A percentile compares a stretch with the other conserved stretches of the same genome.
Conservation (phyloP, 352 stramenopile genomes). For the Thraustochytrium sp. region DNA sequence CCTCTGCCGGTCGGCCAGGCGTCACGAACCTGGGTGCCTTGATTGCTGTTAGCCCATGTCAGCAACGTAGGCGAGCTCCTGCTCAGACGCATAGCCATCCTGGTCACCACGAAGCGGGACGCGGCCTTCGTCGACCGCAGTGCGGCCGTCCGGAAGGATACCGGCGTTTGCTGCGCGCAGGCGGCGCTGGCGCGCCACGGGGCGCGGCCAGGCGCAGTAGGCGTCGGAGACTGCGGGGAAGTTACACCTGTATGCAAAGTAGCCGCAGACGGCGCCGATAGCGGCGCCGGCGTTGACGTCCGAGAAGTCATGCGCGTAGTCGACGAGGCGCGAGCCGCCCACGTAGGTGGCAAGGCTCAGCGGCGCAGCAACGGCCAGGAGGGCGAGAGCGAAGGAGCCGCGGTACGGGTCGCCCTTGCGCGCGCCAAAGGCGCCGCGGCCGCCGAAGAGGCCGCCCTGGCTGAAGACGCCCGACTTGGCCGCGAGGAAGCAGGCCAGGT, state of each 20-base stretch:
- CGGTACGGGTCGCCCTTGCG: neutral
- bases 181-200: neutral
- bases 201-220: neutral
- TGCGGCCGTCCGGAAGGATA: neutral
- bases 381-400: neutral
- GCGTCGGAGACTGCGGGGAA: neutral
- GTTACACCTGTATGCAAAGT: neutral
- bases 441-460: neutral
- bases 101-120: too few species aligned
- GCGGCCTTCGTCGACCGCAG: too few species aligned
- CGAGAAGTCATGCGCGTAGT: slow-evolving; percentile 42
- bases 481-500: neutral
- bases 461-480: slow-evolving; percentile 26
- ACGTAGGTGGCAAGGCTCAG: neutral
- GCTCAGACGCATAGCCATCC: too few species aligned
- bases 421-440: neutral
- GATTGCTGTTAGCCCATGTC: too few species aligned
- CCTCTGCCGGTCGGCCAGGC: too few species aligned
- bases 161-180: neutral
- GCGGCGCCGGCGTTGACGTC: slow-evolving; percentile 36
- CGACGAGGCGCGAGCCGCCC: neutral
- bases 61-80: too few species aligned
- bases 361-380: neutral
- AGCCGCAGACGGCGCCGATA: neutral
- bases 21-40: too few species aligned